phyloP scores from a whole-genome alignment of 2,329 filamentous ascomycete species.

The Apiospora phragmitis region DNA sequence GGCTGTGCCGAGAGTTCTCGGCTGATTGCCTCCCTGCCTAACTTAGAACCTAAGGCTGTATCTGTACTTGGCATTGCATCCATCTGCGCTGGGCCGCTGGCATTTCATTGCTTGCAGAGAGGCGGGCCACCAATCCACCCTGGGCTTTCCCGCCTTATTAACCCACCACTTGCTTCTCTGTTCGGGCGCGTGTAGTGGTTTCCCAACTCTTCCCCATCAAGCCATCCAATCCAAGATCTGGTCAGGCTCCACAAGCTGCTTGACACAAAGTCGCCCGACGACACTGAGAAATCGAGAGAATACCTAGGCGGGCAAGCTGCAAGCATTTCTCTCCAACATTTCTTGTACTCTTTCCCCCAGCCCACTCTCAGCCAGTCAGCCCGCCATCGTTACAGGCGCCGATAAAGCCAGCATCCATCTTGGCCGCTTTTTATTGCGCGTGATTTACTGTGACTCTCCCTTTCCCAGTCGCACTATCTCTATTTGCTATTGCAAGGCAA shows the following conservation, averaged over 20 bases:
- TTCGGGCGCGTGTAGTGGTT: background rate
- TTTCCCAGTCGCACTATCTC: constrained; percentile 9
- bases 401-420: constrained; percentile 7
- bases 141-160: constrained; percentile 1
- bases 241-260: background rate
- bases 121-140: background rate
- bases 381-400: constrained; percentile 4
- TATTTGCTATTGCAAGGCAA: constrained; percentile 12
- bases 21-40: no score
- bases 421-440: constrained; percentile 6
- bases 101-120: background rate
- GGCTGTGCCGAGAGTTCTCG: background rate
- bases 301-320: background rate
- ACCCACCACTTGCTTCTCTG: background rate
- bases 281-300: background rate
- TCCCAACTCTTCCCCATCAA: constrained; percentile 2
- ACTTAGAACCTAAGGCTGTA: no score
- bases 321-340: background rate
- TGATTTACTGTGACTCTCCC: constrained; percentile 11
- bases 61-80: background rate
- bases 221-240: constrained; percentile 6
- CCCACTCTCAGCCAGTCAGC: background rate
- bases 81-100: no score
- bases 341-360: constrained; percentile 1
- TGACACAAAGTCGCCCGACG: constrained; percentile 2